Conservation (phyloP, 352 stramenopile species). For the Phytopythium aichiense region DNA sequence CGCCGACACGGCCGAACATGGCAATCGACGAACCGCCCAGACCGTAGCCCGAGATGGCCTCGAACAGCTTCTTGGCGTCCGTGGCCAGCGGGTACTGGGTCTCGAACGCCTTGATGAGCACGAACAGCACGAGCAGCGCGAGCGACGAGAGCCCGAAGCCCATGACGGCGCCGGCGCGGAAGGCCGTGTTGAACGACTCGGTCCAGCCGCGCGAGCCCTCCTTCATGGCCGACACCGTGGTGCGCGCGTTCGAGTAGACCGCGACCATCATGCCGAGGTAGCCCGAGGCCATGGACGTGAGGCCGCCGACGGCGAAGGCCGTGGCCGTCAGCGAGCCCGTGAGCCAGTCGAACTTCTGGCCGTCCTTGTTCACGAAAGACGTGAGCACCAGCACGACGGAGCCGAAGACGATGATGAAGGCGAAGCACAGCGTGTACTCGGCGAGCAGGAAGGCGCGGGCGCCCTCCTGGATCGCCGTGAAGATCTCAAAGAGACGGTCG, state of each 20-base stretch:
- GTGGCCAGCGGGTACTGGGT: constrained; percentile 87
- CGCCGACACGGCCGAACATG: constrained; percentile 99
- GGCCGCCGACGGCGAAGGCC: constrained; percentile 96
- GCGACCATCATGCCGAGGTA: constrained; percentile 99
- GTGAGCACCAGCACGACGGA: constrained; percentile 88
- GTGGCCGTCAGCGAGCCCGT: constrained; percentile 93
- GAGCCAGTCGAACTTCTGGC: constrained; percentile 82
- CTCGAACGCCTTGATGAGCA: constrained; percentile 93
- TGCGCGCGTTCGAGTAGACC: constrained; percentile 98
- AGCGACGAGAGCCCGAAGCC: constrained; percentile 97
- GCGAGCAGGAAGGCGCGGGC: constrained; percentile 97
- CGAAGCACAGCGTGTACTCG: constrained; percentile 98
- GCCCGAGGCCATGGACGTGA: constrained; percentile 96
- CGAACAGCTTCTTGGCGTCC: constrained; percentile 90
- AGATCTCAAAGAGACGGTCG: constrained; percentile 90
- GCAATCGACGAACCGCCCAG: constrained; percentile 98
- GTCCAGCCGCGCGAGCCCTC: constrained; percentile 91
- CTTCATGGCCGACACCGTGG: constrained; percentile 96
- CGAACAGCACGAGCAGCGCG: constrained; percentile 97
- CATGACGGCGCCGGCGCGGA: constrained; percentile 98
- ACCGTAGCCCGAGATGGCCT: constrained; percentile 97
- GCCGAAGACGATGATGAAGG: constrained; percentile 93
- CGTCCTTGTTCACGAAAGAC: constrained; percentile 88
- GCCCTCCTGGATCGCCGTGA: constrained; percentile 96
- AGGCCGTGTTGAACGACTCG: constrained; percentile 97